Evolutionary conservation across 2,329 filamentous ascomycete species (phyloP).

Genomic region (Aspergillus hortae): DNA sequence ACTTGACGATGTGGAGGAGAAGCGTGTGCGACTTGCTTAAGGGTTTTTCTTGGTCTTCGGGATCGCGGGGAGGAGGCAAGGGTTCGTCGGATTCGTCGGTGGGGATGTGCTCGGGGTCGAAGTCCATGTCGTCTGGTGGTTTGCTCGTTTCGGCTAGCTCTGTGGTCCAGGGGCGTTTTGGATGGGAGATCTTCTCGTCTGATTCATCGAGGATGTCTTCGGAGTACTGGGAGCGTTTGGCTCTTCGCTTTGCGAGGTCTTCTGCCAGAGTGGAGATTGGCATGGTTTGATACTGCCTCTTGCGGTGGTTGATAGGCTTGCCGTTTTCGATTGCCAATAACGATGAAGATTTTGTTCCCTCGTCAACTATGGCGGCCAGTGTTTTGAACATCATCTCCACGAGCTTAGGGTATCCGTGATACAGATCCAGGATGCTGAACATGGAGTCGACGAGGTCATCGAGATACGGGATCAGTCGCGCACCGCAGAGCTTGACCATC

Average conservation of each 20-base stretch:
- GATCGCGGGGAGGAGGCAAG: conserved; percentile 42
- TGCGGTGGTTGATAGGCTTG: conserved; percentile 23
- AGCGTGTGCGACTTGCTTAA: conserved; percentile 74
- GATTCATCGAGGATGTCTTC: conserved; percentile 25
- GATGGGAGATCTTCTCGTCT: conserved; percentile 24
- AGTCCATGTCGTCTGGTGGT: conserved; percentile 5
- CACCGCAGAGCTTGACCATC: conserved; percentile 87
- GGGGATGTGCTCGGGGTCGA: conserved; percentile 17
- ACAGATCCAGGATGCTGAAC: conserved; percentile 89
- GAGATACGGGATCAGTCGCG: conserved; percentile 76
- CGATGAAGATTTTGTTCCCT: conserved; percentile 62
- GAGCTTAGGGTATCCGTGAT: conserved; percentile 84
- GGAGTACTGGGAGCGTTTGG: conserved; percentile 23
- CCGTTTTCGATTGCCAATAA: conserved; percentile 44
- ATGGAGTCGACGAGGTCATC: conserved; percentile 90
- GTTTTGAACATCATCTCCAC: conserved; percentile 84
- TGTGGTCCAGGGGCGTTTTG: conserved; percentile 30
- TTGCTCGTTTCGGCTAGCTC: conserved; percentile 16
- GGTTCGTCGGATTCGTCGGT: conserved; percentile 32
- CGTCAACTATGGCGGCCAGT: conserved; percentile 75
- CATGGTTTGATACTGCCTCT: conserved; percentile 27
- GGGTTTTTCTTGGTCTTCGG: conserved; percentile 56
- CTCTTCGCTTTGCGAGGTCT: conserved; percentile 32
- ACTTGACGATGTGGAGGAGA: conserved; percentile 72
- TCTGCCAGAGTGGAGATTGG: conserved; percentile 31